Percentiles rank a stretch among this genome's conserved stretches.
Evolutionary conservation across 139 green algal species (phyloP).

Genomic region (Chlorella sp.): DNA sequence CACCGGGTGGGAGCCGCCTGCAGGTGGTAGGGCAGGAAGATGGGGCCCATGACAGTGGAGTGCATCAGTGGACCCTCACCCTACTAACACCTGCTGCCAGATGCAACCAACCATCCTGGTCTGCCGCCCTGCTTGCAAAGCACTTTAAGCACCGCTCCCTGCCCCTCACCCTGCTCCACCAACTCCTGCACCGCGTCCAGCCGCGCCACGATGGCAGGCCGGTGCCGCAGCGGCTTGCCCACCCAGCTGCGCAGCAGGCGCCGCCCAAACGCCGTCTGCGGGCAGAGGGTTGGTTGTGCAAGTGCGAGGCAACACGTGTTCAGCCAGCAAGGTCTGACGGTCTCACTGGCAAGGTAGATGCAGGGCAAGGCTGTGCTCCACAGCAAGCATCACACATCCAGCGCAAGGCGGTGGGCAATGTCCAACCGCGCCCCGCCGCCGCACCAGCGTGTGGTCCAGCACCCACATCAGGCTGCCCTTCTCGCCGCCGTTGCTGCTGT

Average conservation of each 20-base stretch:
- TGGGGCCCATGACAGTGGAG: neutral
- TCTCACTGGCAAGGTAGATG: too few species aligned
- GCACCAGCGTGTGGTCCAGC: slow-evolving; percentile 73
- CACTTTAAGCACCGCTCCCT: too few species aligned
- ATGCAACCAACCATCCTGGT: too few species aligned
- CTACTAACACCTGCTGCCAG: too few species aligned
- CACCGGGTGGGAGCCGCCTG: slow-evolving; percentile 9
- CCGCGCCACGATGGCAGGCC: slow-evolving; percentile 58
- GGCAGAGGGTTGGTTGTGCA: too few species aligned
- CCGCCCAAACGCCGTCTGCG: slow-evolving; percentile 66
- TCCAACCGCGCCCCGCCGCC: too few species aligned
- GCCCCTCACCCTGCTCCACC: slow-evolving; percentile 14
- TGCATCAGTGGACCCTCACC: too few species aligned
- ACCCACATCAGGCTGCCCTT: slow-evolving; percentile 85
- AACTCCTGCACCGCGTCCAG: slow-evolving; percentile 87
- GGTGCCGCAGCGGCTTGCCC: slow-evolving; percentile 63
- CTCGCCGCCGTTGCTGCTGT: slow-evolving; percentile 44
- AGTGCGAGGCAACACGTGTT: neutral
- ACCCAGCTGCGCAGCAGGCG: slow-evolving; percentile 86
- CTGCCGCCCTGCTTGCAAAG: too few species aligned
- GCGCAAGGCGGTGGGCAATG: too few species aligned
- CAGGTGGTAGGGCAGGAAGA: neutral
- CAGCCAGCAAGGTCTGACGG: too few species aligned
- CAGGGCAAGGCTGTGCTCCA: too few species aligned
- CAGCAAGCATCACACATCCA: too few species aligned